Percentiles rank a stretch among this genome's conserved stretches.
Evolutionary conservation across 768 basidiomycete genomes (phyloP).

Genomic region (Suillus americanus): DNA sequence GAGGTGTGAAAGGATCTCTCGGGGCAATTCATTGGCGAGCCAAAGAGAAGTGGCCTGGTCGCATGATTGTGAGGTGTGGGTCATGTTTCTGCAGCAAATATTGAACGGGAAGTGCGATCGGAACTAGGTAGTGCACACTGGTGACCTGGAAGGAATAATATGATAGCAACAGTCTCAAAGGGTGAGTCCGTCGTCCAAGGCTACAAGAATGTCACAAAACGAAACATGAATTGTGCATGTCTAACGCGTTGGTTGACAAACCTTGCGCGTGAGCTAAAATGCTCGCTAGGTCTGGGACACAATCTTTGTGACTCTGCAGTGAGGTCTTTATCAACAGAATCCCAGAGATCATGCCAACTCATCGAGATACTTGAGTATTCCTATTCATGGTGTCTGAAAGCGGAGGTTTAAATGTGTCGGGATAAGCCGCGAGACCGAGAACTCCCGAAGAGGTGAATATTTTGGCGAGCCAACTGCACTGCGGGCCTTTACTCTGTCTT

Average conservation of each 20-base stretch:
- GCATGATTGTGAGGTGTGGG: constrained; percentile 4
- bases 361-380: not conserved
- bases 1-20: constrained; percentile 35
- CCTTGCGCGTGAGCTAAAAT: not conserved
- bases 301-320: not conserved
- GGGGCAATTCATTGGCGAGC: constrained; percentile 40
- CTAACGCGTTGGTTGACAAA: not conserved
- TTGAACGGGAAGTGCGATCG: not conserved
- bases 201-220: not conserved
- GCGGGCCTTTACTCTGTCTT: constrained; percentile 15
- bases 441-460: constrained; percentile 25
- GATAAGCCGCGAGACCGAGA: constrained; percentile 29
- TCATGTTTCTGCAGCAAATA: not conserved
- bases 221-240: not conserved
- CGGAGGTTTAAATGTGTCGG: constrained; percentile 26
- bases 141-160: not conserved
- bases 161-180: not conserved
- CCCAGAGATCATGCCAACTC: not conserved
- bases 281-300: not conserved
- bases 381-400: not conserved
- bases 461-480: constrained; percentile 12
- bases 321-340: not conserved
- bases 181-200: not conserved
- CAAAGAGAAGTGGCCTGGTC: constrained; percentile 33
- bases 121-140: not conserved